Conservation (phyloP, 1,284 basidiomycete genomes). For the Flammula alnicola region DNA sequence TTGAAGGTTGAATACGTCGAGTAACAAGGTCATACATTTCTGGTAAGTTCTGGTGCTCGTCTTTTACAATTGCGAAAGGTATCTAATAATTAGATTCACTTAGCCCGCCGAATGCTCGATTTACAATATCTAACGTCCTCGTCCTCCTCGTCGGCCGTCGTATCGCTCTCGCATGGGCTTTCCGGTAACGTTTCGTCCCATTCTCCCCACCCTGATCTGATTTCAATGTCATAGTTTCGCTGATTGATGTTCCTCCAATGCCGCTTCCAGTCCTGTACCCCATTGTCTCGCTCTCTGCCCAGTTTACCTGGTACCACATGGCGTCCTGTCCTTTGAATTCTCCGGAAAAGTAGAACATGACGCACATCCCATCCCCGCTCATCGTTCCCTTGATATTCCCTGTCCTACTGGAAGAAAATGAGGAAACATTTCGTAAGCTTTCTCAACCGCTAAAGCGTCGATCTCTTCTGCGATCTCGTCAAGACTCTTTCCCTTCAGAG, state of each 20-base stretch:
- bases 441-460: too few relatives aligned
- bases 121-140: background rate
- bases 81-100: background rate
- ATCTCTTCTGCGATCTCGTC: too few relatives aligned
- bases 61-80: background rate
- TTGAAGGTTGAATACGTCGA: too few relatives aligned
- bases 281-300: background rate
- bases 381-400: too few relatives aligned
- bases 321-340: too few relatives aligned
- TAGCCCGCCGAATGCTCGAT: background rate
- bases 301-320: slow-evolving; percentile 6
- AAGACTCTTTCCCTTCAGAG: too few relatives aligned
- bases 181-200: slow-evolving; percentile 19
- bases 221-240: slow-evolving; percentile 20
- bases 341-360: too few relatives aligned
- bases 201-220: slow-evolving; percentile 19
- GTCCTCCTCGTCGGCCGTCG: slow-evolving; percentile 15
- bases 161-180: slow-evolving; percentile 26
- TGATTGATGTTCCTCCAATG: slow-evolving; percentile 26
- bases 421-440: too few relatives aligned
- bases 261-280: slow-evolving; percentile 26
- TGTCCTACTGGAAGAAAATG: too few relatives aligned
- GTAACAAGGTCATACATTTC: too few relatives aligned
- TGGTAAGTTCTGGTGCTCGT: too few relatives aligned
- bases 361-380: too few relatives aligned